Percentiles rank a stretch among this genome's conserved stretches.
phyloP scores from a whole-genome alignment of 768 basidiomycete species.

The Tulasnella sp. region DNA sequence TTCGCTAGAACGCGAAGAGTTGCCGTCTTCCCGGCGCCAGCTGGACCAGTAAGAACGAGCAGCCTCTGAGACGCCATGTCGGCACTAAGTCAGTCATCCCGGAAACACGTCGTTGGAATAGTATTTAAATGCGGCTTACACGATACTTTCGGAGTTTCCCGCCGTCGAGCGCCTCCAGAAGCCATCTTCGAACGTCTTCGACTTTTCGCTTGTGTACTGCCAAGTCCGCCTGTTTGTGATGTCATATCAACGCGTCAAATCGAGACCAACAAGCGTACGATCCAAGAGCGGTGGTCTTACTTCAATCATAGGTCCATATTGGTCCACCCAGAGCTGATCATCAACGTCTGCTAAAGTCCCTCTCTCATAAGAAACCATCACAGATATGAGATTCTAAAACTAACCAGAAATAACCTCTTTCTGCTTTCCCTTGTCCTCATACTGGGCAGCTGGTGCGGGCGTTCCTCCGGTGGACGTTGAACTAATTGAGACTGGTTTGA shows the following conservation, averaged over 20 bases:
- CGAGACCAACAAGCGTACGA: too few relatives aligned
- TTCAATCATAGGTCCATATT: neutral
- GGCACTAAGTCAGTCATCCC: neutral
- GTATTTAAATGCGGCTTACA: conserved; percentile 33
- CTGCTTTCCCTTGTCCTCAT: conserved; percentile 4
- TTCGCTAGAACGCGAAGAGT: conserved; percentile 62
- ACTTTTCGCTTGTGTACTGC: conserved; percentile 75
- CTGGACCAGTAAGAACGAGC: conserved; percentile 74
- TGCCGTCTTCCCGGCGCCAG: conserved; percentile 85
- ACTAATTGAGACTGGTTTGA: too few relatives aligned
- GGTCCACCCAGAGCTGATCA: conserved; percentile 12
- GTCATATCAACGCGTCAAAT: too few relatives aligned
- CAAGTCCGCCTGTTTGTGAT: conserved; percentile 45
- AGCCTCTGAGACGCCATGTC: conserved; percentile 45
- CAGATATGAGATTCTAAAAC: neutral
- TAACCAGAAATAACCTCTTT: neutral
- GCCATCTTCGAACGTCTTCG: conserved; percentile 64
- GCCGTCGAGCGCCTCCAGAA: conserved; percentile 58
- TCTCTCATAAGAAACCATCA: too few relatives aligned
- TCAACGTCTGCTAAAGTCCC: neutral
- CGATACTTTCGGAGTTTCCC: conserved; percentile 60
- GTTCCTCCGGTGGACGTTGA: too few relatives aligned
- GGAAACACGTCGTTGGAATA: neutral
- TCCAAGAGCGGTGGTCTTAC: too few relatives aligned
- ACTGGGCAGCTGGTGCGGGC: too few relatives aligned